Percentiles rank a stretch among this genome's conserved stretches.
phyloP scores from a whole-genome alignment of 2,329 filamentous ascomycete genomes.

The Cercospora canescens region DNA sequence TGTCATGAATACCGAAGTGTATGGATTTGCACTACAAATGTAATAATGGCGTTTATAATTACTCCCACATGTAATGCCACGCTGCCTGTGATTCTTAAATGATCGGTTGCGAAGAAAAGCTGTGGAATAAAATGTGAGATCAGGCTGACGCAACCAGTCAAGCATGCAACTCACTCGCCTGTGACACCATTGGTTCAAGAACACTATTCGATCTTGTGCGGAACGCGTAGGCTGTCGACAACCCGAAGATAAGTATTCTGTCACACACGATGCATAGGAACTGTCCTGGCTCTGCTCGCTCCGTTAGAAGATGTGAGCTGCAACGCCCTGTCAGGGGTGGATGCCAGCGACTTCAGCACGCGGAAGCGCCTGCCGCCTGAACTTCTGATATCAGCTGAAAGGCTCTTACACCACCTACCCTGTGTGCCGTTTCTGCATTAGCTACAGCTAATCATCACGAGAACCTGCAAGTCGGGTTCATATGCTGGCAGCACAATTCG shows the following conservation, averaged over 20 bases:
- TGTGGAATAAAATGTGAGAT: too few relatives aligned
- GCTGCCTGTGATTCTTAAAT: not conserved
- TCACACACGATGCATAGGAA: not conserved
- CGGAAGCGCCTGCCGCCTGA: not conserved
- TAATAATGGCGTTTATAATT: too few relatives aligned
- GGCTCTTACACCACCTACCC: not conserved
- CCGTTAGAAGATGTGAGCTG: not conserved
- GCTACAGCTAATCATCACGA: not conserved
- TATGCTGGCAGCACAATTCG: not conserved
- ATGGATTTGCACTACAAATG: too few relatives aligned
- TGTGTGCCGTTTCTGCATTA: not conserved
- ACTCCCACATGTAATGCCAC: too few relatives aligned
- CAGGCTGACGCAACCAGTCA: too few relatives aligned
- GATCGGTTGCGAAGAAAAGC: not conserved
- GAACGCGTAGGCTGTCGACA: too few relatives aligned
- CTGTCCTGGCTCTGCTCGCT: not conserved
- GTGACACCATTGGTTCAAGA: too few relatives aligned
- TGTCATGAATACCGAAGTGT: too few relatives aligned
- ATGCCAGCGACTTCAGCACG: not conserved
- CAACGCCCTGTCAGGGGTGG: not conserved
- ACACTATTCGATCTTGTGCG: not conserved
- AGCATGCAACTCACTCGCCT: too few relatives aligned
- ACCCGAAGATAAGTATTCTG: not conserved
- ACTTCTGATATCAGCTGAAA: not conserved
- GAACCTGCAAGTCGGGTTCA: not conserved